A percentile compares a stretch with the other conserved stretches of the same genome.
Evolutionary conservation across 2,329 filamentous ascomycete genomes (phyloP).

Genomic region (Xylariaceae sp.): DNA sequence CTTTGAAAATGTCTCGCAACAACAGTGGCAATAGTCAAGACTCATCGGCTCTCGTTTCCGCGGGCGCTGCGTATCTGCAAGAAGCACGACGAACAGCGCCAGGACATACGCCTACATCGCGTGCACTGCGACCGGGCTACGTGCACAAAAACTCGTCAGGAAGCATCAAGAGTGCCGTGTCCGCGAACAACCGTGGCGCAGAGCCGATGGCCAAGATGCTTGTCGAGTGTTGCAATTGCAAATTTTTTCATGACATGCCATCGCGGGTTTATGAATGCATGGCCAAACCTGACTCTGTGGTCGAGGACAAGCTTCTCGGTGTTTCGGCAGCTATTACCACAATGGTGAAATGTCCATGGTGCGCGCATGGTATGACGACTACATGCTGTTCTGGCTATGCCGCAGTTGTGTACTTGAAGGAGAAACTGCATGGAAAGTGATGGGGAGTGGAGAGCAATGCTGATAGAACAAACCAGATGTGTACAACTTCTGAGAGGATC

Average conservation of each 20-base stretch:
- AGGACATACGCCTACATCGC: constrained; percentile 15
- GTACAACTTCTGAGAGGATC: too few relatives aligned
- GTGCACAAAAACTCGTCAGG: constrained; percentile 20
- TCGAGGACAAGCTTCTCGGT: constrained; percentile 46
- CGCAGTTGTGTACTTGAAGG: constrained; percentile 61
- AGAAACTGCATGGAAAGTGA: constrained; percentile 49
- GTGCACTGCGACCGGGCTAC: constrained; percentile 23
- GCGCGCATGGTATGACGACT: constrained; percentile 65
- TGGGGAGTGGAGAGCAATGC: not conserved
- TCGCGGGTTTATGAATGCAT: constrained; percentile 61
- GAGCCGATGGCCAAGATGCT: constrained; percentile 58
- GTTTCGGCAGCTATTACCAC: constrained; percentile 56
- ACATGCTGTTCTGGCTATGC: constrained; percentile 66
- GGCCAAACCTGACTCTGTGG: constrained; percentile 52
- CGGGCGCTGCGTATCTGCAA: constrained; percentile 31
- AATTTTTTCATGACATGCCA: constrained; percentile 63
- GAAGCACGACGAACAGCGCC: constrained; percentile 31
- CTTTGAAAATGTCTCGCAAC: constrained; percentile 22
- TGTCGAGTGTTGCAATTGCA: constrained; percentile 61
- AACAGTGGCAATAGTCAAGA: constrained; percentile 20
- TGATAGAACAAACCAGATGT: too few relatives aligned
- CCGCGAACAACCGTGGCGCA: constrained; percentile 10
- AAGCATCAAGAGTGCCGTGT: constrained; percentile 15
- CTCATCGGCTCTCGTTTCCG: constrained; percentile 15
- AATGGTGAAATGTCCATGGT: constrained; percentile 68